Base-by-base conservation (phyloP, 2,329 filamentous ascomycete species). In the Penicillium sp. region DNA sequence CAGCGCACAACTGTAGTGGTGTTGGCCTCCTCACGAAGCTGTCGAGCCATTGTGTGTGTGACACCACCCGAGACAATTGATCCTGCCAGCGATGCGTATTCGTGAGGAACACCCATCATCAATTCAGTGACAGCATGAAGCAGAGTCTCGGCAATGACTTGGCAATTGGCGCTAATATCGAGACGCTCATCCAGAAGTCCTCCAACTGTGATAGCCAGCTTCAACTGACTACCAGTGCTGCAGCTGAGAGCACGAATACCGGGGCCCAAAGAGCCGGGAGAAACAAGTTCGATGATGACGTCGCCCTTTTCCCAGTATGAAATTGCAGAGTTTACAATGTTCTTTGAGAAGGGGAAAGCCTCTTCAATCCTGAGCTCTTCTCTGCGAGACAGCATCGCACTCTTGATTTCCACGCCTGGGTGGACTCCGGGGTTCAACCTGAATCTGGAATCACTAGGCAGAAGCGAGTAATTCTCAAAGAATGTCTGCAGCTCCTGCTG, bases 401-500 rank as follows among this genome's bases (percentile, higher is more conserved):
- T 71, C 52, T 73, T 80, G 45, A 78, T 74, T 59, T 78, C 79
- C 46, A 74, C 66, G 40, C 75, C 79, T 9, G 75, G 77, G 59
- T 78, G 75, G 10, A 61, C 67, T 32, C 64, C 65, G 0, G 79
- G 73, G 45, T 71, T 58, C 6, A 83, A 60, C 14, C 61, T 69
- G 55, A 76, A 77, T 4, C 77, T 73, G 27, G 77, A 70, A 36
- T 79, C 76, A 14, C 71, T 66, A 1, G 77, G 71, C 1, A 75
- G 69, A n/a, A 71, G 64, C 10, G 68, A 68, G 8, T 80, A 64
- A 34, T 71, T 75, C 40, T 81, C 72, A 51, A 74, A 77, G 45
- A 79, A 74, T 2, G 74, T 75, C 47, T 78, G 71, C n/a, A 82
- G 68, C 54, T 82, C 80, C 51, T 77, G 77, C 59, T 81, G 80